Evolutionary conservation across 345 rosid species (phyloP), one percentile per base, ranked within the genome.

Genomic region (Isatis tinctoria): DNA sequence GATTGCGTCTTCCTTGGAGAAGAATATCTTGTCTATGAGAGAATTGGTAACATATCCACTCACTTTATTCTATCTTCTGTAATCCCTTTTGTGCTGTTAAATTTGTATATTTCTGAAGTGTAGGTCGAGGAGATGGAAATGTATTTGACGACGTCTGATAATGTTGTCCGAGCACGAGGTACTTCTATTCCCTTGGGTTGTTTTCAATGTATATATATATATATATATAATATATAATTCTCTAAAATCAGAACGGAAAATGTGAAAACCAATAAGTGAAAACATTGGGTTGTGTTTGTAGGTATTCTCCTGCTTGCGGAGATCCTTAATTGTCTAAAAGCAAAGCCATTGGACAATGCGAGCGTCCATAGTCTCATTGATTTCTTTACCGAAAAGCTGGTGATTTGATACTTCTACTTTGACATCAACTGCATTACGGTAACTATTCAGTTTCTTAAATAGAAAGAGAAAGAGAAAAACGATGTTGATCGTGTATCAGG

Each of bases 251-350:
- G 2, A 74, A 24, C 6, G 4, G 59, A 33, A 8, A 4, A 35
- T 44, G 10, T 20, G 27, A 37, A 8, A 30, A 52, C 10, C 4
- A 10, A 1, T 20, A 1, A 10, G 28, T 8, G 24, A 24, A 8
- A 22, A 28, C 28, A n/a, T 56, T n/a, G 36, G 11, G 2, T 13
- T 40, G 35, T 39, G 32, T 82, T 32, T 39, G 47, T 63, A 94
- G 98, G 98, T 70, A 80, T 85, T 49, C 90, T 95, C 78, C 88
- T 92, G 35, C 87, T 95, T 70, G 97, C 88, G 24, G 96, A 92
- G 83, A 74, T 82, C 45, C 88, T 95, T 37, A 28, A 68, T 35
- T 14, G 9, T 75, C 82, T 95, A 35, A 81, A 84, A 39, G 79
- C 82, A 45, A 92, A 84, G 86, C 83, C 88, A 28, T 36, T 92